Base-by-base conservation (phyloP, 176 grass and related monocot genomes). In the Ensete glaucum region DNA sequence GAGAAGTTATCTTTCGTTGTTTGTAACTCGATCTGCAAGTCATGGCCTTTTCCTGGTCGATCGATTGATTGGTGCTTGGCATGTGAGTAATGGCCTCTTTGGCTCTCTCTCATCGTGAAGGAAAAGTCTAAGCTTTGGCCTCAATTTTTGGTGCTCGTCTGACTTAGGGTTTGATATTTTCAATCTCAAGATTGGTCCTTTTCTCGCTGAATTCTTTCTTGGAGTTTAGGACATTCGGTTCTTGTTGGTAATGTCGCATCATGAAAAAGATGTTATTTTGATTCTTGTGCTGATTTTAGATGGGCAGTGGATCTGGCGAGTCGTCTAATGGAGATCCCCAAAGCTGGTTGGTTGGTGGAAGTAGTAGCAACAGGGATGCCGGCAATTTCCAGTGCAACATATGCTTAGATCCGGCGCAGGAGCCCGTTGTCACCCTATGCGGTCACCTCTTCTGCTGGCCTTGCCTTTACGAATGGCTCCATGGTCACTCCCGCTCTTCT, bases 391-490 rank as follows among this genome's bases (percentile, higher is more conserved):
- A 75, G 59, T 75, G 73, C 54, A 75, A 75, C 73, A 75, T 75
- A 56, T 75, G 73, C 73, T 75, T 60, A 48, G 73, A 75, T 19
- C 55, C 26, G 55, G 73, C 73, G 23, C 73, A 60, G 27, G 73
- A 75, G 26, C 73, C 73, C 11, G 55, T 75, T n/a, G 73, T 75
- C 73, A 75, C 73, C 8, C 73, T 75, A 53, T 75, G 73, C 54
- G 73, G 73, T 11, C 73, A 75, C 54, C 73, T 75, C 25, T 75
- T 75, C 55, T 75, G 73, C 54, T 75, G 73, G 73, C 73, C 73
- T 54, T 75, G 73, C 15, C 73, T 75, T 23, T 75, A 75, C 9
- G 25, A 75, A 75, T 75, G 73, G 73, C 73, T 75, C 73, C 73
- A 75, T 59, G 73, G 7, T 52, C 73, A 75, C 19, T 29, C 73